Evolutionary conservation across 371 early-diverging fungal genomes (phyloP), one percentile per base, ranked within the genome.

Genomic region (Chytridiales sp.): DNA sequence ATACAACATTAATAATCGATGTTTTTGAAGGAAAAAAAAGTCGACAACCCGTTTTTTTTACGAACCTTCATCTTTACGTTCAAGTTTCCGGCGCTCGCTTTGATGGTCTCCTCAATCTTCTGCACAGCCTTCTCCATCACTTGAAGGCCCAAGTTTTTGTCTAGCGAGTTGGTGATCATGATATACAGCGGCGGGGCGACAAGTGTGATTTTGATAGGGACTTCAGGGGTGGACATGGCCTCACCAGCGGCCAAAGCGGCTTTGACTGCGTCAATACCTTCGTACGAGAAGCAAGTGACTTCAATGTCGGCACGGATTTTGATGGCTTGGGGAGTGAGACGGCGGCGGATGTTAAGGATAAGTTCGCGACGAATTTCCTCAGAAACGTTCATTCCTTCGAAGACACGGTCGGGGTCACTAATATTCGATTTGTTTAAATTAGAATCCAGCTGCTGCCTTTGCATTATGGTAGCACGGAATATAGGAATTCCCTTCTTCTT

Each of bases 281-380:
- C 93, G 68, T 92, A 91, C 66, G 90, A 91, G 62, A 89, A 92
- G 81, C 99, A 99, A 66, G 91, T 90, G 47, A 97, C 89, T 73
- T 99, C 98, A 55, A 99, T 84, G 83, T 99, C 99, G 46, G 95
- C 93, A 72, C 97, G 91, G 64, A 98, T 89, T 80, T 97, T 98
- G 69, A 94, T 86, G 26, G 94, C 91, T 72, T 97, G 95, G 48
- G 97, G 98, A 32, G 95, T 94, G 80, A 98, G 77, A 44, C 93
- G 82, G 53, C 93, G 89, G 59, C 84, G 83, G 65, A 98, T 95
- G 76, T 89, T 90, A 71, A 73, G 70, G 59, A 94, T 62, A 43
- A 97, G 78, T 73, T 96, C 96, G 19, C 83, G 83, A 44, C 72
- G 68, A 36, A 92, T 72, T 42, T 82, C 80, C 9, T 74, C 73